These are phyloP conservation scores for Parasitella parasitica DNA, from an alignment of 371 early-diverging fungal species.

Conservation along the genomic window DNA sequence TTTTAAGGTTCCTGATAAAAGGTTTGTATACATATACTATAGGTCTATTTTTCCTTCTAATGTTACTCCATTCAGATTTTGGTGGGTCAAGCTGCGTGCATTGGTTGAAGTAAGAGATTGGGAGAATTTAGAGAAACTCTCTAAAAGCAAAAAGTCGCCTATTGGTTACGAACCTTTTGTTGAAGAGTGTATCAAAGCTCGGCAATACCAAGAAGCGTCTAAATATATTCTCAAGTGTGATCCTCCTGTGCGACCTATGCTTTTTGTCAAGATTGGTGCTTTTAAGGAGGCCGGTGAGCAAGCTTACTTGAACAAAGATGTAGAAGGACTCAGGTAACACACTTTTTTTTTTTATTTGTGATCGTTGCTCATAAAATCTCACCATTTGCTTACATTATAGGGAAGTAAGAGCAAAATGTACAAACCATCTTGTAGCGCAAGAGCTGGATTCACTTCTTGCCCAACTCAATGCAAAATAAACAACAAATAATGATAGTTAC, in stretches of 20 bases:
- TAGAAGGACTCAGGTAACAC: conserved; percentile 59
- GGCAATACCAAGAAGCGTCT: conserved; percentile 76
- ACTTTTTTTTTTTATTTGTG: neutral
- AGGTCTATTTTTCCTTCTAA: neutral
- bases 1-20: conserved; percentile 86
- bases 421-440: conserved; percentile 52
- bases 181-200: conserved; percentile 76
- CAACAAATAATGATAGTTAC: too few species aligned
- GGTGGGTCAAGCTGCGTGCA: conserved; percentile 85
- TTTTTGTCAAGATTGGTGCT: conserved; percentile 76
- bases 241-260: conserved; percentile 59
- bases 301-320: conserved; percentile 68
- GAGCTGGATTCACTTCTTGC: conserved; percentile 55
- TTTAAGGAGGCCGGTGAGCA: conserved; percentile 80
- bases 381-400: conserved; percentile 14
- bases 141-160: conserved; percentile 79
- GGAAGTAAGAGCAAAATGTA: conserved; percentile 53
- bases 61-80: conserved; percentile 48
- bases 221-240: conserved; percentile 82
- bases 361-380: neutral
- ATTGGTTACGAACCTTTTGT: conserved; percentile 88
- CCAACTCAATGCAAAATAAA: conserved; percentile 45
- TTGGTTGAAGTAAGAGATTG: conserved; percentile 85
- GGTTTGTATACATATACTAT: conserved; percentile 34
- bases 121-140: conserved; percentile 83